Percentiles rank a stretch among this genome's conserved stretches.
These are phyloP conservation scores for Eucalyptus cloeziana DNA, from an alignment of 345 rosid species.

Conservation along the genomic window DNA sequence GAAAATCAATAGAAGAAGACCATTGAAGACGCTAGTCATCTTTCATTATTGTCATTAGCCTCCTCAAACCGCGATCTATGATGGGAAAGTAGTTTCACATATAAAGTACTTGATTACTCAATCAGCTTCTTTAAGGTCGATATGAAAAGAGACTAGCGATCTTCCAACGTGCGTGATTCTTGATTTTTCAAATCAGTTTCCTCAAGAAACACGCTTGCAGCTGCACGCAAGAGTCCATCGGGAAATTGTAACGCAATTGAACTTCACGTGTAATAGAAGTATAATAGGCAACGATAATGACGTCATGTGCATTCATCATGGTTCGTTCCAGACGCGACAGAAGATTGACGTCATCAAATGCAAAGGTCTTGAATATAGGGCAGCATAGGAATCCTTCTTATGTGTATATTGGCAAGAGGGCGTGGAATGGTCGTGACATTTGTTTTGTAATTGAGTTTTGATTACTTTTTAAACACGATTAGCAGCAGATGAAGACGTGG, in stretches of 20 bases:
- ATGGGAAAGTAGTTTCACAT: neutral
- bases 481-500: neutral
- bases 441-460: neutral
- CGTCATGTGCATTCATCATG: neutral
- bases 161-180: neutral
- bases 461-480: neutral
- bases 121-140: neutral
- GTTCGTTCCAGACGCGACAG: neutral
- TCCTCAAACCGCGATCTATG: neutral
- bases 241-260: neutral
- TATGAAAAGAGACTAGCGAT: neutral
- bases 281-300: neutral
- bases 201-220: neutral
- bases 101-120: neutral
- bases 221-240: neutral
- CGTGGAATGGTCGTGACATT: neutral
- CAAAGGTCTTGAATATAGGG: neutral
- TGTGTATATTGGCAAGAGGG: neutral
- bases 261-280: neutral
- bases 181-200: neutral
- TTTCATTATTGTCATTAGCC: neutral
- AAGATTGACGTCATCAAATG: neutral
- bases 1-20: neutral
- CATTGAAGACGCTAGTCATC: neutral
- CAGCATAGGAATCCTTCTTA: neutral